Conservation (phyloP, 495 filamentous ascomycete genomes). For the Neurospora sp. region DNA sequence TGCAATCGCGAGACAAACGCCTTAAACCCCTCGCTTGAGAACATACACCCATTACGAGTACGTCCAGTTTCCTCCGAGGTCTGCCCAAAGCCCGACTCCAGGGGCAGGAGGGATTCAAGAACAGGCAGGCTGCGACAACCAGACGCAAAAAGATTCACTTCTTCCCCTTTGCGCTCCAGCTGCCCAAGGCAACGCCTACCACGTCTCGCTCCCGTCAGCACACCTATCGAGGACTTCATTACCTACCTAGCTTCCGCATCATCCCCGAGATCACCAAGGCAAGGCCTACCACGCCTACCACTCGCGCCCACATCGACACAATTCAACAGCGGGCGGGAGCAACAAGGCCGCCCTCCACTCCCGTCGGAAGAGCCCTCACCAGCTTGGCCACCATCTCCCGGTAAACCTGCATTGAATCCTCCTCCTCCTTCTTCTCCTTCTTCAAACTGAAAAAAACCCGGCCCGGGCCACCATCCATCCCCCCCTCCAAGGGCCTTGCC, state of each 20-base stretch:
- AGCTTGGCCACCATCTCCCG: background rate
- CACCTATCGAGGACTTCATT: background rate
- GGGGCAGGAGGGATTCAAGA: background rate
- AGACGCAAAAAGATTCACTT: background rate
- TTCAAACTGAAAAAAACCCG: background rate
- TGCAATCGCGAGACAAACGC: background rate
- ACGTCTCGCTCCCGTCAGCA: background rate
- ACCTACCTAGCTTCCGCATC: too few species aligned
- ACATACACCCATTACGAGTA: background rate
- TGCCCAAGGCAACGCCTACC: background rate
- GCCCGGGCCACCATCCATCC: background rate
- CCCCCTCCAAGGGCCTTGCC: background rate
- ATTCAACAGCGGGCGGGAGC: background rate
- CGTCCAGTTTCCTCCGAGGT: background rate
- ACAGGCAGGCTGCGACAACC: background rate
- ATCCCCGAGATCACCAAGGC: background rate
- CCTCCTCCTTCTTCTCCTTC: background rate
- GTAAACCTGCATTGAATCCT: background rate
- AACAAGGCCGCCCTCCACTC: background rate
- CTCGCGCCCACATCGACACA: background rate
- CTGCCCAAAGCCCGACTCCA: background rate
- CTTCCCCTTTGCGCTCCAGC: background rate
- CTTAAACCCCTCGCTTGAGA: background rate
- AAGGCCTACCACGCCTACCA: background rate
- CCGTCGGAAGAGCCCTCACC: background rate